Conservation (phyloP, 2,329 filamentous ascomycete genomes). For the Aspergillus sp. region DNA sequence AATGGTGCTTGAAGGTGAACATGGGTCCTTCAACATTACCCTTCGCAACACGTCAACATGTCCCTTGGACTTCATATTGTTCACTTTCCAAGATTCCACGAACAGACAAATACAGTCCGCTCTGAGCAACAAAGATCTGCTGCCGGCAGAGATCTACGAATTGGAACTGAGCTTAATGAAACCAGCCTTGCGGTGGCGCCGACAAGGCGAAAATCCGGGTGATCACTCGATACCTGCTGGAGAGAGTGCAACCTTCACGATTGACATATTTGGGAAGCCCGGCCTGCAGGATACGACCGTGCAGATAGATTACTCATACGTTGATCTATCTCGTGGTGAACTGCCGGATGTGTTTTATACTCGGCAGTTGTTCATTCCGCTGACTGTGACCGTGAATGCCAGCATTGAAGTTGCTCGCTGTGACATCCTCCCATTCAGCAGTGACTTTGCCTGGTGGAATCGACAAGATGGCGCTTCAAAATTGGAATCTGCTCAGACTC, state of each 20-base stretch:
- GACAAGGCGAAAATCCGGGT: constrained; percentile 47
- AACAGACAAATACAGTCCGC: constrained; percentile 74
- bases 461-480: constrained; percentile 17
- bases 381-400: constrained; percentile 88
- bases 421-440: constrained; percentile 73
- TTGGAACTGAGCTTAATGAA: constrained; percentile 77
- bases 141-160: constrained; percentile 78
- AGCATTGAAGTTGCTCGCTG: constrained; percentile 79
- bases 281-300: constrained; percentile 76
- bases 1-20: constrained; percentile 92
- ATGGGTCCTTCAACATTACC: constrained; percentile 72
- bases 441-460: constrained; percentile 65
- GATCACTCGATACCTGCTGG: constrained; percentile 65
- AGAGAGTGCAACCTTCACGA: constrained; percentile 68
- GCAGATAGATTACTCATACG: constrained; percentile 80
- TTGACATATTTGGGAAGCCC: constrained; percentile 83
- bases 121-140: constrained; percentile 72
- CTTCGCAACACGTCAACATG: constrained; percentile 76
- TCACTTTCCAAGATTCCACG: constrained; percentile 88
- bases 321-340: constrained; percentile 69
- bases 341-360: constrained; percentile 76
- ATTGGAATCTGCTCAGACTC: constrained; percentile 4
- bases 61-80: constrained; percentile 77
- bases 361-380: constrained; percentile 73
- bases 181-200: constrained; percentile 61